A percentile compares a stretch with the other conserved stretches of the same genome.
Evolutionary conservation across 2,329 filamentous ascomycete genomes (phyloP).

Genomic region (Epichloe brachyelytri): DNA sequence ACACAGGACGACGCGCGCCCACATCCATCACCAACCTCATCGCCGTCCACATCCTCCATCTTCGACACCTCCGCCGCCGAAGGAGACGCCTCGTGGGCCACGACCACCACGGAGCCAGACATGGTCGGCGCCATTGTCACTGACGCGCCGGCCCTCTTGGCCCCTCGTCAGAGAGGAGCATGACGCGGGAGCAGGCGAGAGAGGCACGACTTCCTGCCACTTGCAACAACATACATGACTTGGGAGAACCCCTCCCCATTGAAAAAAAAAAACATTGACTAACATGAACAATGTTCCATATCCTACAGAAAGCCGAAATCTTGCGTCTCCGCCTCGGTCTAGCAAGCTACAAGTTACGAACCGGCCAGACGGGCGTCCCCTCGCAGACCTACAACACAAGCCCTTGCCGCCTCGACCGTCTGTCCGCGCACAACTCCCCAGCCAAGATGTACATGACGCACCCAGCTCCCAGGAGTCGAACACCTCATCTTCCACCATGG

Average conservation of each 20-base stretch:
- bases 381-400: conserved; percentile 41
- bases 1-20: conserved; percentile 4
- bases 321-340: conserved; percentile 56
- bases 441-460: background rate
- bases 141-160: conserved; percentile 2
- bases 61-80: conserved; percentile 37
- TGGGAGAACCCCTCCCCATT: background rate
- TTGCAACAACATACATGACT: no score
- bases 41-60: conserved; percentile 33
- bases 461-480: background rate
- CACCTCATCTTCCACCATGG: background rate
- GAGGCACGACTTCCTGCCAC: conserved; percentile 23
- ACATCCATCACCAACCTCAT: conserved; percentile 16
- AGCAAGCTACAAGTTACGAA: conserved; percentile 63
- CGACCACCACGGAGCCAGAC: conserved; percentile 37
- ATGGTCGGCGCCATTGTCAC: conserved; percentile 5
- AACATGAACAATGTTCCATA: background rate
- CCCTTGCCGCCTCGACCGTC: conserved; percentile 15
- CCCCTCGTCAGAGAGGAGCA: conserved; percentile 3
- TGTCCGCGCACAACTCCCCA: conserved; percentile 14
- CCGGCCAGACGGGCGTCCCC: conserved; percentile 54
- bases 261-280: background rate
- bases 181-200: conserved; percentile 41
- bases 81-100: conserved; percentile 36
- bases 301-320: conserved; percentile 45